Conservation (phyloP, 139 green algal genomes). For the Haematococcus sp. region DNA sequence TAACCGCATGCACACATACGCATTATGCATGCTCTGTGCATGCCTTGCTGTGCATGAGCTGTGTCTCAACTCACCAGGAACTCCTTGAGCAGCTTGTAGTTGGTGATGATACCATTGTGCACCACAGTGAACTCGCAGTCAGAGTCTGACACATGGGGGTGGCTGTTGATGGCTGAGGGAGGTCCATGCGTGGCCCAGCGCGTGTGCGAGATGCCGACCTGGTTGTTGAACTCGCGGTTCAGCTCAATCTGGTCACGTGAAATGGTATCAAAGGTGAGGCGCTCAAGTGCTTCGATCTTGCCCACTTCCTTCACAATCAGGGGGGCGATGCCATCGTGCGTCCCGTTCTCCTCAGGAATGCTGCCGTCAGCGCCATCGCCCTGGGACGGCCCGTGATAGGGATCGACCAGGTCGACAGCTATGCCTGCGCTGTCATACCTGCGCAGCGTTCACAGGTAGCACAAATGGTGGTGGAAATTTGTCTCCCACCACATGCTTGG, state of each 20-base stretch:
- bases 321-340: constrained; percentile 12
- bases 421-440: constrained; percentile 64
- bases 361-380: neutral
- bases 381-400: neutral
- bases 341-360: constrained; percentile 37
- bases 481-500: too few species aligned
- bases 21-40: too few species aligned
- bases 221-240: constrained; percentile 45
- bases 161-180: constrained; percentile 82
- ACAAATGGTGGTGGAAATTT: too few species aligned
- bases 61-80: constrained; percentile 83
- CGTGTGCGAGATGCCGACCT: constrained; percentile 94
- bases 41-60: too few species aligned
- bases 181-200: constrained; percentile 88
- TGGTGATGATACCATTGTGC: constrained; percentile 99
- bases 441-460: too few species aligned
- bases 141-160: constrained; percentile 80
- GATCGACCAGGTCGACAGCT: constrained; percentile 72
- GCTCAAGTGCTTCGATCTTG: constrained; percentile 88
- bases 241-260: constrained; percentile 42
- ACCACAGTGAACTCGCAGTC: constrained; percentile 93
- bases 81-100: constrained; percentile 88
- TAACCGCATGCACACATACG: too few species aligned
- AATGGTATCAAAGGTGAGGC: constrained; percentile 39
- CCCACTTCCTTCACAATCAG: constrained; percentile 62